Evolutionary conservation across 768 basidiomycete genomes (phyloP).

Genomic region (Pilatotrama ljubarskyi): DNA sequence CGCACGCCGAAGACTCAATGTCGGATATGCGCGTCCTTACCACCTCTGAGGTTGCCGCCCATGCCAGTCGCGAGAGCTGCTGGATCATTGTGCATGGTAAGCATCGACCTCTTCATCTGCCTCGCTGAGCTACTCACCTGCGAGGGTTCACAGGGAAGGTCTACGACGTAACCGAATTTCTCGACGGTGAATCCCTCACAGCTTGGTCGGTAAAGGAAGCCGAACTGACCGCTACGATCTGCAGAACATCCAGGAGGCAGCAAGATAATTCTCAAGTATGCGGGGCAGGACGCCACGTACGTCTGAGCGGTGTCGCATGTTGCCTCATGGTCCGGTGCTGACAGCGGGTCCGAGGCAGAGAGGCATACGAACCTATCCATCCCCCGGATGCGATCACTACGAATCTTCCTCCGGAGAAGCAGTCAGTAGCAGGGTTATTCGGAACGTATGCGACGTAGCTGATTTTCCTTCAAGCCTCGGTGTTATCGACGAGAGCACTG

Average conservation of each 20-base stretch:
- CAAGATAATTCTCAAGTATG: conserved; percentile 53
- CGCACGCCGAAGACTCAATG: conserved; percentile 4
- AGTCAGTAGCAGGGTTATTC: conserved; percentile 35
- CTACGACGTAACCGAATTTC: conserved; percentile 43
- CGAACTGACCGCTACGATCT: background rate
- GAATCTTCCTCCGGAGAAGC: conserved; percentile 79
- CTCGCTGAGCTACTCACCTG: background rate
- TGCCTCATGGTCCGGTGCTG: background rate
- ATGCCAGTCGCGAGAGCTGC: conserved; percentile 59
- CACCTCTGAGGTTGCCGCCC: conserved; percentile 48
- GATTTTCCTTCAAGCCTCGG: conserved; percentile 50
- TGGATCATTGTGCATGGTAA: conserved; percentile 83
- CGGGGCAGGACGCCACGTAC: conserved; percentile 52
- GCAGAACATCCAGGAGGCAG: conserved; percentile 28
- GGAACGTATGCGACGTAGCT: background rate
- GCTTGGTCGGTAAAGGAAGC: background rate
- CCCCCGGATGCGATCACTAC: conserved; percentile 81
- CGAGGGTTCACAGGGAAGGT: conserved; percentile 31
- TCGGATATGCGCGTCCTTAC: conserved; percentile 23
- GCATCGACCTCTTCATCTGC: background rate
- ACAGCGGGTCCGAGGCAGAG: conserved; percentile 18
- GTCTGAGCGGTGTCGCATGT: background rate
- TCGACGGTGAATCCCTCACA: conserved; percentile 27
- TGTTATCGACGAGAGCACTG: conserved; percentile 65
- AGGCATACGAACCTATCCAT: conserved; percentile 87